phyloP scores from a whole-genome alignment of 176 grass and related monocot species.

The Hordeum marinum region DNA sequence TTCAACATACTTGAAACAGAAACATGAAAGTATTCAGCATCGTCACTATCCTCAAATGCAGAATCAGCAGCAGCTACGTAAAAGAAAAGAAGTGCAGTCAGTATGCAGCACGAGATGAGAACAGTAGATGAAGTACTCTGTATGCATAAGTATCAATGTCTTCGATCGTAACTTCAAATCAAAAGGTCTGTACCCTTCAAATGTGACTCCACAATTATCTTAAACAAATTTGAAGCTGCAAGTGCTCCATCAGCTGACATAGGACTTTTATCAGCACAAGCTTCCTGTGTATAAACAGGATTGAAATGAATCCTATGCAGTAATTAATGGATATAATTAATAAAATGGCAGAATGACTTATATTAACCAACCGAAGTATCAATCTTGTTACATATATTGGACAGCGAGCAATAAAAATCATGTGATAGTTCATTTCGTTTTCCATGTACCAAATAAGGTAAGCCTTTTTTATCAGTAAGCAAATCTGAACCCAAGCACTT shows the following conservation, averaged over 20 bases:
- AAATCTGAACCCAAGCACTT: constrained; percentile 4
- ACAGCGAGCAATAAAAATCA: constrained; percentile 1
- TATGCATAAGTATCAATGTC: constrained; percentile 4
- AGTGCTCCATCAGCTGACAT: constrained; percentile 67
- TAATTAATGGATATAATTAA: neutral
- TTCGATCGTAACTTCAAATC: constrained; percentile 13
- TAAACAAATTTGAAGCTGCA: constrained; percentile 90
- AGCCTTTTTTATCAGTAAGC: constrained; percentile 1
- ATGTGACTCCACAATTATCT: constrained; percentile 80
- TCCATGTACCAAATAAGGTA: constrained; percentile 3
- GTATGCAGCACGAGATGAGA: constrained; percentile 21
- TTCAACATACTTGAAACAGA: constrained; percentile 90
- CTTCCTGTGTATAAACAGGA: constrained; percentile 45
- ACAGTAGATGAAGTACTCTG: constrained; percentile 3
- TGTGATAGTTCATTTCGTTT: constrained; percentile 4
- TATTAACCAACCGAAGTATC: neutral
- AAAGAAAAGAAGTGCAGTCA: constrained; percentile 43
- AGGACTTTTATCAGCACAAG: constrained; percentile 45
- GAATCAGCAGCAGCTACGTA: constrained; percentile 87
- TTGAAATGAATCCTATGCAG: constrained; percentile 9
- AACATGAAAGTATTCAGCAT: constrained; percentile 94
- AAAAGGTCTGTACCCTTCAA: constrained; percentile 68
- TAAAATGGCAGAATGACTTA: neutral
- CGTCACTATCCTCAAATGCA: constrained; percentile 81
- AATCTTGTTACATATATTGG: neutral